These are phyloP conservation scores for Neonectria faginata DNA, from an alignment of 2,329 filamentous ascomycete species.

Conservation along the genomic window DNA sequence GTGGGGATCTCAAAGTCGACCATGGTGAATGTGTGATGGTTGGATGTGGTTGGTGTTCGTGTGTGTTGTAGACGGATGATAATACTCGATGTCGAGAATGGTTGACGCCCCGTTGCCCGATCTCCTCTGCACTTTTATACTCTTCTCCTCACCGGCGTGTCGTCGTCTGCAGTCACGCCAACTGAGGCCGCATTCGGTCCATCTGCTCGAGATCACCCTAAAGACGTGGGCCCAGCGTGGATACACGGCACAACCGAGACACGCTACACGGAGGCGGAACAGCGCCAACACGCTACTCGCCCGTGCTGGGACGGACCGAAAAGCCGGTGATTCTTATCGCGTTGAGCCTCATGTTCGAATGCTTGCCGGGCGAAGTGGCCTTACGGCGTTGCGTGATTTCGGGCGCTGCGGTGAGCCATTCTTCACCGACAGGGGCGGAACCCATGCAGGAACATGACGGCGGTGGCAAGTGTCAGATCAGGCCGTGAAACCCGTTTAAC, in stretches of 20 bases:
- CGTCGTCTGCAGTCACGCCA: conserved; percentile 8
- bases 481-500: conserved; percentile 1
- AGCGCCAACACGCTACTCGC: conserved; percentile 13
- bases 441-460: background rate
- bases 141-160: background rate
- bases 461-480: conserved; percentile 5
- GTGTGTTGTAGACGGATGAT: background rate
- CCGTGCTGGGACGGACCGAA: conserved; percentile 16
- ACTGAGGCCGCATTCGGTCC: conserved; percentile 22
- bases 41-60: background rate
- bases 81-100: conserved; percentile 5
- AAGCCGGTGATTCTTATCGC: conserved; percentile 18
- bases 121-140: conserved; percentile 15
- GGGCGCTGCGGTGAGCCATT: background rate
- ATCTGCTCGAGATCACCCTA: conserved; percentile 7
- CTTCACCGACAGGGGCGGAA: background rate
- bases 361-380: conserved; percentile 5
- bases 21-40: conserved; percentile 7
- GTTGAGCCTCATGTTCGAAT: conserved; percentile 25
- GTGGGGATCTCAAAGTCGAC: conserved; percentile 22
- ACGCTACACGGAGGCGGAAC: conserved; percentile 5
- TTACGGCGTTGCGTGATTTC: conserved; percentile 17
- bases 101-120: background rate
- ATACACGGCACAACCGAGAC: conserved; percentile 4
- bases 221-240: conserved; percentile 12